Evolutionary conservation across 1,139 yeast genomes (phyloP), one percentile per base, ranked within the genome.

Genomic region (Pichiaceae sp.): DNA sequence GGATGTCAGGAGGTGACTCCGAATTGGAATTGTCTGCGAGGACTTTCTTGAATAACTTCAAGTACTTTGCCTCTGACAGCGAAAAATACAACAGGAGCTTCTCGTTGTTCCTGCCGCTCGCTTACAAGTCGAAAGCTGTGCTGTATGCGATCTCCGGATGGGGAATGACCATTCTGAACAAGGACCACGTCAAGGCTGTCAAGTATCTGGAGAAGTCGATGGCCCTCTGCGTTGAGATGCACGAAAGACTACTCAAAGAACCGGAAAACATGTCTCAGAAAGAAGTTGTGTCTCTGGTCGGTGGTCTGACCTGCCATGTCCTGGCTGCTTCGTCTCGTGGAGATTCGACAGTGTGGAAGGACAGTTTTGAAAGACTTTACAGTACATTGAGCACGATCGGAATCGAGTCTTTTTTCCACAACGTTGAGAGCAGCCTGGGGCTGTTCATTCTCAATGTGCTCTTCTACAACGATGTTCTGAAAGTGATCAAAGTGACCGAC

Each of bases 101-200:
- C 15, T 47, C 48, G 14, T 38, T 59, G 12, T 54, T 59, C 38
- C 40, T 60, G 3, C 63, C 66, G 2, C 42, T 60, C 40, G 60
- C 65, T 3, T 41, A 50, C 28, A 41, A 41, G 25, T 54, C 51
- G 23, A 43, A 47, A 29, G 43, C 57, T 1, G 51, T 60, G 4
- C 41, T 59, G n/a, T 51, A 53, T 33, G 44, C 47, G 2, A 25
- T 45, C 4, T 36, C 46, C 31, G 43, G 48, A 6, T 43, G 49
- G 46, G 44, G 47, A 14, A 38, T 9, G 16, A 12, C 38, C n/a
- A 20, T 46, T 2, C 25, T 42, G 17, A 20, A 37, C 7, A 36
- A 36, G 1, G 37, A 38, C 16, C 33, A 12, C 16, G 18, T 25
- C 7, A 28, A 33, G 29, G 37, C 41, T 7, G 27, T 23, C 8